These are phyloP conservation scores for Ceratocystis lukuohia DNA, from an alignment of 2,329 filamentous ascomycete genomes.

Conservation along the genomic window DNA sequence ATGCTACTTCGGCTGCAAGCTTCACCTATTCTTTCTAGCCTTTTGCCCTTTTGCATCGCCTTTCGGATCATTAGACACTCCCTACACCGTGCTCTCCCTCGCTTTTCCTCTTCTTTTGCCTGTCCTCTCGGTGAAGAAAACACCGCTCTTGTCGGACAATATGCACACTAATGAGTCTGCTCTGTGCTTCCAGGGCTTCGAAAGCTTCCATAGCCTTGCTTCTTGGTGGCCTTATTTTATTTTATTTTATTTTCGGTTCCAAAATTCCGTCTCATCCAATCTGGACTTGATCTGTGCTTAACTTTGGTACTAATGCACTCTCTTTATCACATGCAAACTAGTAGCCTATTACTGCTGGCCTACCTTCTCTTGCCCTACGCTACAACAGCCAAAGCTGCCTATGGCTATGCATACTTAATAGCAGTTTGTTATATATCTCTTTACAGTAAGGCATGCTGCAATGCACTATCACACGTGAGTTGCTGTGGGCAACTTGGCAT, in stretches of 20 bases:
- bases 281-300: not conserved
- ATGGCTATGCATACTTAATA: not conserved
- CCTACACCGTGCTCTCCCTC: not conserved
- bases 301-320: not conserved
- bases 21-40: not conserved
- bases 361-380: not conserved
- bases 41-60: not conserved
- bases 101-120: not conserved
- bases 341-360: not conserved
- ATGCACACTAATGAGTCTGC: slow-evolving; percentile 3
- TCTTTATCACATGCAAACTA: not conserved
- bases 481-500: not conserved
- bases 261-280: not conserved
- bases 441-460: not conserved
- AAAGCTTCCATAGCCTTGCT: not conserved
- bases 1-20: not conserved
- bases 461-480: not conserved
- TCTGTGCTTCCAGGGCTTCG: slow-evolving; percentile 1
- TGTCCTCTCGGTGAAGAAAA: not conserved
- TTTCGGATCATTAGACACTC: too few relatives aligned
- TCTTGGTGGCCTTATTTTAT: not conserved
- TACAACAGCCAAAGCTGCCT: too few relatives aligned
- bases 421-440: not conserved
- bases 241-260: not conserved
- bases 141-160: not conserved